phyloP scores from a whole-genome alignment of 2,329 filamentous ascomycete species.

The Neocatenulostroma microsporum region DNA sequence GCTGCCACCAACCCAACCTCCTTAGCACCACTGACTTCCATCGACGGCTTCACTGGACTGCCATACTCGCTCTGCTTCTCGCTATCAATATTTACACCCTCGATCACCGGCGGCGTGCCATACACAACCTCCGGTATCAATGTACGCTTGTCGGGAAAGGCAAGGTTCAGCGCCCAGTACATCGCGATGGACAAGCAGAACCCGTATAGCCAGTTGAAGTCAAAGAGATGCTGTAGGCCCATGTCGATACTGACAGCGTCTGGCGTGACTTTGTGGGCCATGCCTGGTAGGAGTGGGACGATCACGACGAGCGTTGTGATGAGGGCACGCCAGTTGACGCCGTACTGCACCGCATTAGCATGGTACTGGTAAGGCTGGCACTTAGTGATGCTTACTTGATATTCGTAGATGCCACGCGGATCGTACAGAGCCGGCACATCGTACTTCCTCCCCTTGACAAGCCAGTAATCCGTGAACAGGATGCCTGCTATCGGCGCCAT shows the following conservation, averaged over 20 bases:
- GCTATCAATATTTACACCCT: conserved; percentile 6
- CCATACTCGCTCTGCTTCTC: conserved; percentile 7
- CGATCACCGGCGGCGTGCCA: conserved; percentile 4
- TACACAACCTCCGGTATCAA: conserved; percentile 6
- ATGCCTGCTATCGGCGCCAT: conserved; percentile 56
- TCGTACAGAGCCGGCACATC: conserved; percentile 46
- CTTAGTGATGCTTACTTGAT: conserved; percentile 23
- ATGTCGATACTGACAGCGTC: conserved; percentile 6
- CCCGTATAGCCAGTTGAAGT: conserved; percentile 2
- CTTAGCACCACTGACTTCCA: conserved; percentile 3
- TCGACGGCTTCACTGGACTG: conserved; percentile 4
- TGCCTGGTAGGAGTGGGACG: conserved; percentile 48
- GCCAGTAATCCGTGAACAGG: conserved; percentile 53
- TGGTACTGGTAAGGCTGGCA: too few species aligned
- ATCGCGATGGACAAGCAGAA: conserved; percentile 2
- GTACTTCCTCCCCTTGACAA: conserved; percentile 43
- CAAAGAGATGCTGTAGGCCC: conserved; percentile 4
- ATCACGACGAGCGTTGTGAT: conserved; percentile 50
- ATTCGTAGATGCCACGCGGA: conserved; percentile 42
- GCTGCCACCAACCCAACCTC: background rate
- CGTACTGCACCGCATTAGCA: too few species aligned
- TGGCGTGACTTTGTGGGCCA: conserved; percentile 15
- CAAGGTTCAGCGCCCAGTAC: background rate
- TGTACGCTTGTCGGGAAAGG: conserved; percentile 5
- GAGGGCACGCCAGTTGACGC: conserved; percentile 53